Percentiles rank a stretch among this genome's conserved stretches.
Evolutionary conservation across 2,329 filamentous ascomycete species (phyloP).

Genomic region (Penicillium decumbens): DNA sequence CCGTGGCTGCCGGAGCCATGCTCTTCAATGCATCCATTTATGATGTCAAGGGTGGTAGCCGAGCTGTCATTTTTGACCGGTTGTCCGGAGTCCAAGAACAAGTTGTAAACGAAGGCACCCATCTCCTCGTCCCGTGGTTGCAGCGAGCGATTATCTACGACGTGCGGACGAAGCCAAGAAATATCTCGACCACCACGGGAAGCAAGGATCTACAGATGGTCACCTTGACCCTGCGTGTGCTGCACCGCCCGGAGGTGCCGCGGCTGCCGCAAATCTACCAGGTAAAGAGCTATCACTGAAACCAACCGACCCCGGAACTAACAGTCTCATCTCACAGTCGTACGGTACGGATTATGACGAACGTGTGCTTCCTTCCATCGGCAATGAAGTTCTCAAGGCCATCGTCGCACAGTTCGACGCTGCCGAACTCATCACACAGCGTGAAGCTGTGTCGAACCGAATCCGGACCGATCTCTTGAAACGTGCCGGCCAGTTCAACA

Average conservation of each 20-base stretch:
- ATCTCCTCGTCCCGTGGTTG: conserved; percentile 93
- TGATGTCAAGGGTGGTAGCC: conserved; percentile 90
- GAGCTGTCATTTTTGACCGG: conserved; percentile 97
- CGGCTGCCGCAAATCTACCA: conserved; percentile 97
- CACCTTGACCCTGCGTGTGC: conserved; percentile 89
- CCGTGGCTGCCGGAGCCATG: conserved; percentile 63
- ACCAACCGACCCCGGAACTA: background rate
- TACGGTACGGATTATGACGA: conserved; percentile 98
- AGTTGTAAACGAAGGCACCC: conserved; percentile 92
- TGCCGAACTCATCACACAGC: conserved; percentile 96
- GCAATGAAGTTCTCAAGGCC: conserved; percentile 97
- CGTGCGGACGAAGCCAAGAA: conserved; percentile 93
- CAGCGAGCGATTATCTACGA: conserved; percentile 94
- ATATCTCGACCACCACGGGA: conserved; percentile 94
- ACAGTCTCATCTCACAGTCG: conserved; percentile 55
- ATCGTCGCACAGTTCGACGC: conserved; percentile 99
- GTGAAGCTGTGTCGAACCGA: conserved; percentile 91
- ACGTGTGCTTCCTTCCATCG: conserved; percentile 94
- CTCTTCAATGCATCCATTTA: conserved; percentile 78
- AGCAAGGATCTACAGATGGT: conserved; percentile 99
- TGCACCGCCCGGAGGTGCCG: conserved; percentile 91
- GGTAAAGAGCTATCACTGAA: conserved; percentile 47
- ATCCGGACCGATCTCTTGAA: conserved; percentile 89
- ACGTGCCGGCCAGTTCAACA: conserved; percentile 96
- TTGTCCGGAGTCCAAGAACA: conserved; percentile 85